These are phyloP conservation scores for Cucurbita argyrosperma DNA, from an alignment of 306 rosid genomes.

Conservation along the genomic window DNA sequence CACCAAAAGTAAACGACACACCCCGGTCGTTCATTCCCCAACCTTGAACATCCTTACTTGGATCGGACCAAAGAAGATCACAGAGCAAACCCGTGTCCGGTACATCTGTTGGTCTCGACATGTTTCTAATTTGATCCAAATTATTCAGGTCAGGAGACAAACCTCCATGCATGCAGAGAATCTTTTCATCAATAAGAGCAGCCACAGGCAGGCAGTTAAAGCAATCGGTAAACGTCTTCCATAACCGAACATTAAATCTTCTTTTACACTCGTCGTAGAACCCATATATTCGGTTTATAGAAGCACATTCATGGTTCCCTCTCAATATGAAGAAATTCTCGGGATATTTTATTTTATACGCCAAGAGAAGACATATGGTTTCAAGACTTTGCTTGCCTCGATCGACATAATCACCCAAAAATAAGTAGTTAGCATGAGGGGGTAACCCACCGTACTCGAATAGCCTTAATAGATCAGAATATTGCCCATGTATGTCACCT, in stretches of 20 bases:
- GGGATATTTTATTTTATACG: slow-evolving; percentile 75
- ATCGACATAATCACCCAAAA: slow-evolving; percentile 94
- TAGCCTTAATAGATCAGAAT: slow-evolving; percentile 86
- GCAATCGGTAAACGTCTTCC: slow-evolving; percentile 84
- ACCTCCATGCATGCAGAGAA: slow-evolving; percentile 95
- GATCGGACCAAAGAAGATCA: slow-evolving; percentile 97
- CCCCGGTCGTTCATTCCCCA: slow-evolving; percentile 97
- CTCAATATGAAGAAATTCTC: slow-evolving; percentile 83
- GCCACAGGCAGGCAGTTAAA: slow-evolving; percentile 92
- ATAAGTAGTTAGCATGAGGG: slow-evolving; percentile 80
- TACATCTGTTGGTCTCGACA: slow-evolving; percentile 77
- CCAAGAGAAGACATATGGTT: slow-evolving; percentile 89
- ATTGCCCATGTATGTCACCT: slow-evolving; percentile 96
- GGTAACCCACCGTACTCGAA: slow-evolving; percentile 94
- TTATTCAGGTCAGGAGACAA: slow-evolving; percentile 70
- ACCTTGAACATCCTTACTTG: slow-evolving; percentile 65
- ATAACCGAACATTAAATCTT: slow-evolving; percentile 69
- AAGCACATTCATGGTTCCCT: slow-evolving; percentile 97
- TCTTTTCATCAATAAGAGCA: slow-evolving; percentile 88
- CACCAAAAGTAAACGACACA: slow-evolving; percentile 87
- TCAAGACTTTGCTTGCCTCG: slow-evolving; percentile 94
- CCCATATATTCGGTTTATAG: slow-evolving; percentile 89
- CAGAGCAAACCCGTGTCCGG: slow-evolving; percentile 91
- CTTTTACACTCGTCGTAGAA: slow-evolving; percentile 97
- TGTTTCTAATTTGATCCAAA: slow-evolving; percentile 69